Percentiles rank a stretch among this genome's conserved stretches.
Conservation (phyloP, 805 yeast species). For the Wickerhamomyces chaumierensis region DNA sequence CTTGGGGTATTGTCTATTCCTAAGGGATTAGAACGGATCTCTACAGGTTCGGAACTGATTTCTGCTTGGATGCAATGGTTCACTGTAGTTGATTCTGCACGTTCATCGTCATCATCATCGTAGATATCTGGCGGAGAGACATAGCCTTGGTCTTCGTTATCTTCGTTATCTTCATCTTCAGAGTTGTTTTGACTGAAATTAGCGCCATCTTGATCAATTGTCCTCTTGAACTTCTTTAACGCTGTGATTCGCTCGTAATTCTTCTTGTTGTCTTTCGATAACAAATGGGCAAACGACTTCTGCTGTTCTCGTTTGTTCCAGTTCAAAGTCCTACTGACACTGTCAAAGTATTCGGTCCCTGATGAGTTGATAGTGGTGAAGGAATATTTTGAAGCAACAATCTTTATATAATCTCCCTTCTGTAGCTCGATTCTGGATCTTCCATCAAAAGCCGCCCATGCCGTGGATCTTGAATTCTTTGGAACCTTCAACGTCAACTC, state of each 20-base stretch:
- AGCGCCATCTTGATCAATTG: conserved; percentile 2
- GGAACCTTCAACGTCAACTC: conserved; percentile 75
- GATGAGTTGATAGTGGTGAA: conserved; percentile 85
- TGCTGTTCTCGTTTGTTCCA: conserved; percentile 92
- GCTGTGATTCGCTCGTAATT: conserved; percentile 22
- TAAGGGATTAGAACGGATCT: too few relatives aligned
- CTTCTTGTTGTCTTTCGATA: conserved; percentile 44
- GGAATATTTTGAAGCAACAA: conserved; percentile 81
- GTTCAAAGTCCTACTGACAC: conserved; percentile 75
- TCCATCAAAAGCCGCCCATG: conserved; percentile 97
- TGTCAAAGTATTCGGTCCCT: conserved; percentile 68
- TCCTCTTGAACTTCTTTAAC: neutral
- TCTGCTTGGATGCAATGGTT: too few relatives aligned
- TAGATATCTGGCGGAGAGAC: conserved; percentile 20
- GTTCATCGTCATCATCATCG: conserved; percentile 7
- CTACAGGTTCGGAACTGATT: too few relatives aligned
- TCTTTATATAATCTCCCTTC: conserved; percentile 76
- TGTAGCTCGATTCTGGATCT: conserved; percentile 70
- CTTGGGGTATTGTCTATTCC: too few relatives aligned
- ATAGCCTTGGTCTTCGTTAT: conserved; percentile 11
- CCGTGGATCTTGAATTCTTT: conserved; percentile 69
- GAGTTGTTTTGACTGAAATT: conserved; percentile 16
- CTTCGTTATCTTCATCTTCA: conserved; percentile 11
- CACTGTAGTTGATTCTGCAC: neutral
- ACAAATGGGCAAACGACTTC: conserved; percentile 58